Evolutionary conservation across 169 alveolate genomes (phyloP).

Genomic region (Plasmodium gonderi): DNA sequence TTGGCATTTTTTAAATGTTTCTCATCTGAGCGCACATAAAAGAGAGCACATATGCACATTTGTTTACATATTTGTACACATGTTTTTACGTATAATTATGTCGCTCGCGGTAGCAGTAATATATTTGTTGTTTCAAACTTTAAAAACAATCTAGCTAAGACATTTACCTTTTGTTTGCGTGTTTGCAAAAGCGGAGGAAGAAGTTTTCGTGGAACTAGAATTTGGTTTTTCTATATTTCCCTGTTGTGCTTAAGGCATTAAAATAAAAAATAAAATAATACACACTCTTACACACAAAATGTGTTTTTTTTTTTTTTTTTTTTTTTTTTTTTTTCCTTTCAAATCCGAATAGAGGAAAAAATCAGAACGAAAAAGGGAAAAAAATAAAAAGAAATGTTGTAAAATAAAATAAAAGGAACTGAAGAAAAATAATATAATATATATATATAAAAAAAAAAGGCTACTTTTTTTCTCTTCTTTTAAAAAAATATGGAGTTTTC

Average conservation of each 20-base stretch:
- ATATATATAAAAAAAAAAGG: slow-evolving; percentile 6
- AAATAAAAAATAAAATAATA: slow-evolving; percentile 6
- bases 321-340: too few species aligned
- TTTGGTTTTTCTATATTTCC: background rate
- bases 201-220: background rate
- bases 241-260: slow-evolving; percentile 15
- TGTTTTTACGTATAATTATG: background rate
- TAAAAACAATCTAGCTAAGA: background rate
- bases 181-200: too few species aligned
- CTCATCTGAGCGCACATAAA: background rate
- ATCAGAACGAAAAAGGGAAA: background rate
- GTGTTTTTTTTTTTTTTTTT: slow-evolving; percentile 11
- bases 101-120: background rate
- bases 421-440: background rate
- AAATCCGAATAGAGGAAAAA: slow-evolving; percentile 9
- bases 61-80: background rate
- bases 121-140: background rate
- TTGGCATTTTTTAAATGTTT: background rate
- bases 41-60: too few species aligned
- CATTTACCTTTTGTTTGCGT: background rate
- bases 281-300: slow-evolving; percentile 39
- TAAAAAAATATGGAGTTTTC: slow-evolving; percentile 5
- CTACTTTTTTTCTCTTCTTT: slow-evolving; percentile 9
- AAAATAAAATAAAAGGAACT: background rate
- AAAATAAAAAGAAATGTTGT: background rate